Evolutionary conservation across 495 filamentous ascomycete genomes (phyloP).

Genomic region (Penicillium nucicola): DNA sequence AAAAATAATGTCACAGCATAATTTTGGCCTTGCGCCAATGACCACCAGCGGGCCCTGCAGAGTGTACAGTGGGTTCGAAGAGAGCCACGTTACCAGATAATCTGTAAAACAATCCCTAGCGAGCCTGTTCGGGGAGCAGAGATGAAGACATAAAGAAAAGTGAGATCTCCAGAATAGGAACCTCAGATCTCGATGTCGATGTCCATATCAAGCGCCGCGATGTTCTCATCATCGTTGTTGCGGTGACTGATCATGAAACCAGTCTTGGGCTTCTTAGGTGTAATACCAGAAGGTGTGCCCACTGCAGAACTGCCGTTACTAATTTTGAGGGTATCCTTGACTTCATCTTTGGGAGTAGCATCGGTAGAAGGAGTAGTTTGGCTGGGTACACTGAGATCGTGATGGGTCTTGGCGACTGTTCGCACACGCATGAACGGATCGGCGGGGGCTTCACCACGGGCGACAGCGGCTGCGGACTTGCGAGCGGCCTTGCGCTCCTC

Average conservation of each 20-base stretch:
- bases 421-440: slow-evolving; percentile 62
- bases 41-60: not conserved
- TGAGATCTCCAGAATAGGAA: no score
- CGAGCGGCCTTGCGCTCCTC: slow-evolving; percentile 68
- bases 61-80: not conserved
- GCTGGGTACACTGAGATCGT: slow-evolving; percentile 47
- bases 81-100: not conserved
- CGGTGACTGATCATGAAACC: slow-evolving; percentile 66
- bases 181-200: slow-evolving; percentile 73
- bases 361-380: slow-evolving; percentile 20
- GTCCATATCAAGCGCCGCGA: slow-evolving; percentile 74
- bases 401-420: slow-evolving; percentile 58
- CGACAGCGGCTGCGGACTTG: slow-evolving; percentile 53
- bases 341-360: slow-evolving; percentile 45
- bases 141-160: no score
- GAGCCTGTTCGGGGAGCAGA: not conserved
- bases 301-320: slow-evolving; percentile 24
- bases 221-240: slow-evolving; percentile 80
- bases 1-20: slow-evolving; percentile 1
- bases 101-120: not conserved
- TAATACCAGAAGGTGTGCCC: slow-evolving; percentile 32
- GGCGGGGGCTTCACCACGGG: slow-evolving; percentile 48
- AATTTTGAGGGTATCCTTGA: slow-evolving; percentile 44
- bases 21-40: not conserved
- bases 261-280: slow-evolving; percentile 54